Percentiles rank a stretch among this genome's conserved stretches.
phyloP scores from a whole-genome alignment of 169 alveolate genomes.

The Eimeria maxima region DNA sequence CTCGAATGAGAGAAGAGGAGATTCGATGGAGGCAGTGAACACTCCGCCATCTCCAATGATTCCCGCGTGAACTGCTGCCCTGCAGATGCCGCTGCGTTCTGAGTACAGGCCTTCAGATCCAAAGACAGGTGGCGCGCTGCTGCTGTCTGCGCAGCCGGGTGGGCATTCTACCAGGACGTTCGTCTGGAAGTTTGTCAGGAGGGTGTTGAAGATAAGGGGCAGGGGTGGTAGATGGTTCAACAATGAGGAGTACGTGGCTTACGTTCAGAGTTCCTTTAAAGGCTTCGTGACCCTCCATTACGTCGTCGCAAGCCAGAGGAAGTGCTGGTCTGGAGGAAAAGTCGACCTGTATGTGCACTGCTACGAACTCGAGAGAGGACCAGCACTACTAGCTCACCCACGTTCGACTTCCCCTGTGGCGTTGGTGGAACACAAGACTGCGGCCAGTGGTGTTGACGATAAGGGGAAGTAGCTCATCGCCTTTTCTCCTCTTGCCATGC shows the following conservation, averaged over 20 bases:
- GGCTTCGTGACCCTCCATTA: conserved; percentile 84
- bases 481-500: conserved; percentile 10
- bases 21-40: conserved; percentile 91
- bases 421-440: conserved; percentile 93
- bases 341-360: neutral
- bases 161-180: conserved; percentile 93
- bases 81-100: conserved; percentile 93
- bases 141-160: conserved; percentile 88
- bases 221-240: neutral
- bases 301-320: conserved; percentile 85
- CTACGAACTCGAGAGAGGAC: neutral
- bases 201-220: too few species aligned
- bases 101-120: conserved; percentile 93
- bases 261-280: conserved; percentile 84
- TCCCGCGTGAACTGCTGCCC: conserved; percentile 95
- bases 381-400: conserved; percentile 81
- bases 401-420: conserved; percentile 88
- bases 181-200: conserved; percentile 83
- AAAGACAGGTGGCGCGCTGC: conserved; percentile 86
- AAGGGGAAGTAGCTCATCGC: conserved; percentile 88
- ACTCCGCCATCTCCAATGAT: conserved; percentile 89
- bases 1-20: conserved; percentile 91
- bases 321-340: conserved; percentile 80
- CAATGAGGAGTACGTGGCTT: neutral
- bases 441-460: conserved; percentile 91